Conservation (phyloP, 495 filamentous ascomycete species). For the Clohesyomyces aquaticus region DNA sequence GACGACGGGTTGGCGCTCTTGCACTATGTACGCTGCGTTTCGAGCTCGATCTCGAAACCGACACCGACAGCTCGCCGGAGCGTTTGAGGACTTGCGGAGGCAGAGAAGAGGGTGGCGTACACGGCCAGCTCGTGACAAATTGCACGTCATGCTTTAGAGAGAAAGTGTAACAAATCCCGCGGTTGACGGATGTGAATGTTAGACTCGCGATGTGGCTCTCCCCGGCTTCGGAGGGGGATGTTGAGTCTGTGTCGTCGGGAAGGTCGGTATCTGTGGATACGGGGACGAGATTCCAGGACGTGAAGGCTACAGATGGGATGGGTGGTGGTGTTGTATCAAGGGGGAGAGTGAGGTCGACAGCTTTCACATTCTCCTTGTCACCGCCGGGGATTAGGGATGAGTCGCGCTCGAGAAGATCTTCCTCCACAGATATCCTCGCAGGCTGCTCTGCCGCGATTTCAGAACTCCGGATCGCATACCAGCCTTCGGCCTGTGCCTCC, state of each 20-base stretch:
- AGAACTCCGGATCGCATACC: constrained; percentile 60
- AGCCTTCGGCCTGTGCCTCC: constrained; percentile 56
- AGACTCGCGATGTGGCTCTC: constrained; percentile 32
- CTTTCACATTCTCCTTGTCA: constrained; percentile 53
- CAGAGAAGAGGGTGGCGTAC: constrained; percentile 34
- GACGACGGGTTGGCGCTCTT: constrained; percentile 8
- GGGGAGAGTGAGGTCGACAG: constrained; percentile 62
- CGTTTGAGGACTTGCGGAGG: constrained; percentile 26
- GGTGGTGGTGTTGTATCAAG: constrained; percentile 22
- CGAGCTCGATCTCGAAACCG: constrained; percentile 21
- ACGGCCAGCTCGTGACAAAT: constrained; percentile 47
- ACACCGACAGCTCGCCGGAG: too few species aligned
- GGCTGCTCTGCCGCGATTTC: constrained; percentile 52
- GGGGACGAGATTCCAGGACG: constrained; percentile 22
- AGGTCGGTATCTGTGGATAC: not conserved
- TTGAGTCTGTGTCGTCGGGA: constrained; percentile 1
- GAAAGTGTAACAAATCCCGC: constrained; percentile 24
- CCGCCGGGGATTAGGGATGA: constrained; percentile 59
- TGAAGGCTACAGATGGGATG: constrained; percentile 26
- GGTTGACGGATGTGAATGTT: constrained; percentile 39
- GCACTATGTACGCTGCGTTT: constrained; percentile 29
- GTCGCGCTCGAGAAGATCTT: constrained; percentile 52
- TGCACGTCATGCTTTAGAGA: constrained; percentile 43
- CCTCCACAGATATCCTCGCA: constrained; percentile 38
- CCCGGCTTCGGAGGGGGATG: not conserved